A percentile compares a stretch with the other conserved stretches of the same genome.
phyloP scores from a whole-genome alignment of 2,329 filamentous ascomycete genomes.

The Plectosphaerella sp. region DNA sequence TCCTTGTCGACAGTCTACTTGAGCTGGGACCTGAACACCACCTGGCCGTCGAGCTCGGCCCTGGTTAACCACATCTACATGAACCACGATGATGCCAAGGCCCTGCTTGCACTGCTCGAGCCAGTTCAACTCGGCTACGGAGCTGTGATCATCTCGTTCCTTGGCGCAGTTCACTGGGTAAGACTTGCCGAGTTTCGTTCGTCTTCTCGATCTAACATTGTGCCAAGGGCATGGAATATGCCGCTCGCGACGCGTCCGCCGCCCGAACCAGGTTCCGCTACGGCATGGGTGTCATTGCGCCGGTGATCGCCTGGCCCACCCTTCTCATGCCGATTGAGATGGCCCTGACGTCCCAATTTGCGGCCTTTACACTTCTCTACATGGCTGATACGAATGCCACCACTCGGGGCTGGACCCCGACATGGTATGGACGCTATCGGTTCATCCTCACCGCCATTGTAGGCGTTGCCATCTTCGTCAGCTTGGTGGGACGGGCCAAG shows the following conservation, averaged over 20 bases:
- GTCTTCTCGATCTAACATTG: conserved; percentile 1
- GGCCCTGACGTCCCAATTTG: conserved; percentile 80
- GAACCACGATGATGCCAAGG: conserved; percentile 64
- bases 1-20: conserved; percentile 79
- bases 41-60: conserved; percentile 54
- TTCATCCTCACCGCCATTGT: conserved; percentile 91
- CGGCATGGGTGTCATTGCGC: conserved; percentile 73
- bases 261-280: conserved; percentile 74
- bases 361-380: conserved; percentile 80
- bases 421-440: conserved; percentile 85
- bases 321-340: conserved; percentile 79
- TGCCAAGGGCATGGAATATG: conserved; percentile 69
- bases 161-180: conserved; percentile 87
- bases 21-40: conserved; percentile 75
- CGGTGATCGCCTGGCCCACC: conserved; percentile 85
- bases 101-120: conserved; percentile 71
- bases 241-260: conserved; percentile 56
- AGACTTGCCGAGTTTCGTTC: conserved; percentile 5
- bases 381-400: conserved; percentile 75
- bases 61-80: conserved; percentile 64
- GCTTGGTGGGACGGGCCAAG: conserved; percentile 76
- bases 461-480: conserved; percentile 74
- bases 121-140: conserved; percentile 89
- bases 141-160: conserved; percentile 87
- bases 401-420: conserved; percentile 70